These are phyloP conservation scores for Eudorina sp. DNA, from an alignment of 139 green algal genomes.

Conservation along the genomic window DNA sequence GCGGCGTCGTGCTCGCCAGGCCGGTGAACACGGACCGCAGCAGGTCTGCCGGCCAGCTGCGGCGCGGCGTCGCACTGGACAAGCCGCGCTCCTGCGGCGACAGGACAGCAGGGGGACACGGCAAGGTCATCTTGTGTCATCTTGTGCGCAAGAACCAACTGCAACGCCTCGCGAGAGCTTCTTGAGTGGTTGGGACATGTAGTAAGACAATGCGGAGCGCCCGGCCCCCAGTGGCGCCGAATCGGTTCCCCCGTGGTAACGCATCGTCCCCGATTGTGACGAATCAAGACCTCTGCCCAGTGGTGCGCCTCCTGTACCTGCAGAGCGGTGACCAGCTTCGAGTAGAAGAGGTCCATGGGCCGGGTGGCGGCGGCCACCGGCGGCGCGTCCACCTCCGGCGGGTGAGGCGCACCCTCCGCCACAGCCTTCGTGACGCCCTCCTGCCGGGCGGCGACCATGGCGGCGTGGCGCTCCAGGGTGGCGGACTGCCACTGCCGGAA, in stretches of 20 bases:
- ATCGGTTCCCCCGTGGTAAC: no score
- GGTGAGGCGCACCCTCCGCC: constrained; percentile 11
- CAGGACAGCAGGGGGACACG: no score
- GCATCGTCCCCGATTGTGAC: no score
- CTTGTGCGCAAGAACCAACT: no score
- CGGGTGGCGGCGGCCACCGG: constrained; percentile 10
- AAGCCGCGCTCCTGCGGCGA: constrained; percentile 64
- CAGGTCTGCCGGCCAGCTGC: constrained; percentile 55
- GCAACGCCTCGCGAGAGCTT: no score
- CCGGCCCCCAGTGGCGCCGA: no score
- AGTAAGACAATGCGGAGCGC: no score
- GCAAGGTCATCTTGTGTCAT: no score
- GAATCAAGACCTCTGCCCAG: no score
- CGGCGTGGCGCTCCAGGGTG: constrained; percentile 62
- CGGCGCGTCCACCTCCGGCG: constrained; percentile 12
- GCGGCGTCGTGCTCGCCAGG: neutral
- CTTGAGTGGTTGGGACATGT: no score
- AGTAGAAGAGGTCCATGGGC: constrained; percentile 42
- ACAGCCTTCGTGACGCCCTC: constrained; percentile 28
- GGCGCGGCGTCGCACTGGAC: constrained; percentile 53
- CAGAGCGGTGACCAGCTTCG: constrained; percentile 30
- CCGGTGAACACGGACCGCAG: constrained; percentile 39
- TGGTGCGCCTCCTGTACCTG: constrained; percentile 55
- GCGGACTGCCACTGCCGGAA: constrained; percentile 82
- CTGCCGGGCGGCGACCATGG: constrained; percentile 55